A percentile compares a stretch with the other conserved stretches of the same genome.
phyloP scores from a whole-genome alignment of 2,329 filamentous ascomycete species.

The Ascochyta rabiei region DNA sequence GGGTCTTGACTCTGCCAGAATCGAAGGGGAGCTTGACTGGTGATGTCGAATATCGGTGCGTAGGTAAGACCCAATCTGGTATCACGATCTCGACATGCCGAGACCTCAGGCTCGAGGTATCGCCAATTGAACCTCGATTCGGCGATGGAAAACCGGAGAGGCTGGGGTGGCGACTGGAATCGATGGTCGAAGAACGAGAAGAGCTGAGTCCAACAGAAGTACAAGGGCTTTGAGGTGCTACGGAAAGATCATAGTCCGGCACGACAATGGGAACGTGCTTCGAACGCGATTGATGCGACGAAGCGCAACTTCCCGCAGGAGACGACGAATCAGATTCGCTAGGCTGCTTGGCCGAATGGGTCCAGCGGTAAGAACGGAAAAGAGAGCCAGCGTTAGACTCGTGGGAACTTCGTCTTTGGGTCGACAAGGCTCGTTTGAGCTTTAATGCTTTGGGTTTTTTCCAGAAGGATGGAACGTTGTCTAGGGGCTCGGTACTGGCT shows the following conservation, averaged over 20 bases:
- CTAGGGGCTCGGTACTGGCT: conserved; percentile 43
- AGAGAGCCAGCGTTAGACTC: conserved; percentile 42
- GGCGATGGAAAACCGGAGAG: conserved; percentile 36
- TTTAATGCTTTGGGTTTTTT: conserved; percentile 39
- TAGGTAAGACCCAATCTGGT: conserved; percentile 52
- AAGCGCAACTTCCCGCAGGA: conserved; percentile 26
- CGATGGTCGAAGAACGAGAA: conserved; percentile 39
- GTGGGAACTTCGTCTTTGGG: conserved; percentile 32
- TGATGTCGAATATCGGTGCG: conserved; percentile 46
- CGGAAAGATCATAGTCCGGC: conserved; percentile 49
- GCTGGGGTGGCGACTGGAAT: conserved; percentile 38
- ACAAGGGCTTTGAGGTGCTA: conserved; percentile 47
- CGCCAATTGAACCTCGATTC: conserved; percentile 37
- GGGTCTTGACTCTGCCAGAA: conserved; percentile 21
- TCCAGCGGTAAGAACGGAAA: conserved; percentile 28
- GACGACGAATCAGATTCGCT: conserved; percentile 29
- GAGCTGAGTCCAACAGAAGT: conserved; percentile 43
- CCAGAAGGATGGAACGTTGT: conserved; percentile 41
- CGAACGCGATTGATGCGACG: conserved; percentile 36
- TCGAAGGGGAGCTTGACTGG: conserved; percentile 38
- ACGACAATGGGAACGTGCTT: conserved; percentile 55
- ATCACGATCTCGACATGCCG: conserved; percentile 59
- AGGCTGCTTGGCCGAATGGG: conserved; percentile 28
- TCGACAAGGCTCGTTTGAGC: conserved; percentile 37
- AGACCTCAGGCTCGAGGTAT: conserved; percentile 41